A percentile compares a stretch with the other conserved stretches of the same genome.
These are phyloP conservation scores for Penicillium canescens DNA, from an alignment of 495 filamentous ascomycete genomes.

Conservation along the genomic window DNA sequence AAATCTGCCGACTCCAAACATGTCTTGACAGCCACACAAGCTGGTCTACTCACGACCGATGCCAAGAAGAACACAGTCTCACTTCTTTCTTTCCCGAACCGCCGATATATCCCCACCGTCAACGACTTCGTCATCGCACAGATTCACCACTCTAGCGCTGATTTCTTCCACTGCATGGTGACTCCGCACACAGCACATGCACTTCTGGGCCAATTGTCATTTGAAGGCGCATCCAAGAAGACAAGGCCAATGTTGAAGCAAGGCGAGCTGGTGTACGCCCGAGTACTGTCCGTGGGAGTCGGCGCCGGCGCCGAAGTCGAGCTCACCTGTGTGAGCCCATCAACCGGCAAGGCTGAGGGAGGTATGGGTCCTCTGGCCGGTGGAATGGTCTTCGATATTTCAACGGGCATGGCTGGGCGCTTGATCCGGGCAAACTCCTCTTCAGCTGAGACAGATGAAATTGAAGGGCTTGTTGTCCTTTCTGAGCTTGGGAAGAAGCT, in stretches of 20 bases:
- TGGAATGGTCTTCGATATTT: slow-evolving; percentile 85
- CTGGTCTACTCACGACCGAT: slow-evolving; percentile 78
- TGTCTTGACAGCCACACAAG: slow-evolving; percentile 68
- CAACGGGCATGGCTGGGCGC: slow-evolving; percentile 75
- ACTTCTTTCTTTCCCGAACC: slow-evolving; percentile 37
- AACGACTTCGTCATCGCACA: slow-evolving; percentile 86
- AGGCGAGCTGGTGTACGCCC: slow-evolving; percentile 83
- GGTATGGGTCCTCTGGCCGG: slow-evolving; percentile 83
- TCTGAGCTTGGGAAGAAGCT: slow-evolving; percentile 80
- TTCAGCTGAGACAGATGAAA: slow-evolving; percentile 63
- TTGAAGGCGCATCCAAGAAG: slow-evolving; percentile 90
- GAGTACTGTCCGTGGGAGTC: slow-evolving; percentile 63
- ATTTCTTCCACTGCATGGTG: slow-evolving; percentile 73
- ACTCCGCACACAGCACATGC: slow-evolving; percentile 72
- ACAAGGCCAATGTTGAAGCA: slow-evolving; percentile 74
- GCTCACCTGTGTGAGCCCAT: slow-evolving; percentile 80
- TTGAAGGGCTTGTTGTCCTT: slow-evolving; percentile 66
- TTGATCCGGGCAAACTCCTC: slow-evolving; percentile 53
- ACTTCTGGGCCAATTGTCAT: slow-evolving; percentile 80
- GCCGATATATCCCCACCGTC: slow-evolving; percentile 72
- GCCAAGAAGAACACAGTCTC: slow-evolving; percentile 62
- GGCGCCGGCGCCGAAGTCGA: slow-evolving; percentile 85
- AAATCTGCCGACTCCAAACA: slow-evolving; percentile 23
- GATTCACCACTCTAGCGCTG: slow-evolving; percentile 69
- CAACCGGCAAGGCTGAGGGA: slow-evolving; percentile 87